Evolutionary conservation across 2,329 filamentous ascomycete genomes (phyloP), one percentile per base, ranked within the genome.

Genomic region (Pseudogymnoascus sp.): DNA sequence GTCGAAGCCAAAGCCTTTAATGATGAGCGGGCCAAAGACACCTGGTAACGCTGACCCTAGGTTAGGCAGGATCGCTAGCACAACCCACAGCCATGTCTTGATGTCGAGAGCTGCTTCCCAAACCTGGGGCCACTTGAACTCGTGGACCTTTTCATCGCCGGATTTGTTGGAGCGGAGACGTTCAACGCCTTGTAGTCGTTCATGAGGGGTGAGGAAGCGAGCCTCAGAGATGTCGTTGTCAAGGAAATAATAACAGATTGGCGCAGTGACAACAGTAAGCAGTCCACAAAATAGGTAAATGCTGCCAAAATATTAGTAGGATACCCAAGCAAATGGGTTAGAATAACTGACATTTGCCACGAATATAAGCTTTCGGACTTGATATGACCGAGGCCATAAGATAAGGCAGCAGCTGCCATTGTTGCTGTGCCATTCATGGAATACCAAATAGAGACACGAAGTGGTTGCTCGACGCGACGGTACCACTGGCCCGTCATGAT

Each of bases 401-500:
- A 82, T 16, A 38, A 8, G 6, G 22, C 11, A 41, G 23, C 12
- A 45, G 62, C 11, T 25, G 78, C 76, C 66, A 84, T 82, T 68
- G 80, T 82, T 3, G 82, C 82, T 3, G 85, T 70, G 2, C 84
- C 83, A 61, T 85, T 83, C 80, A 84, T 86, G 19, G 78, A 79
- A 67, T 85, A 85, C 84, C 84, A 86, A 2, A 78, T 77, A 7
- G 80, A 79, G 11, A 82, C 81, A 2, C 84, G 74, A 59, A 82
- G 70, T 0, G 83, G 84, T 70, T 86, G 83, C 66, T 86, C 84
- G 63, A 78, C 76, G 60, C 83, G 77, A 42, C 81, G 77, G 76
- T 82, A 87, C 84, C 84, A 87, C 81, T 85, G 84, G 62, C 81
- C 78, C 0, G 82, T 84, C 35, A 84, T 81, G 16, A 81, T 80